Evolutionary conservation across 257 asterid genomes (phyloP), one percentile per base, ranked within the genome.

Genomic region (Ligustrum vulgare): DNA sequence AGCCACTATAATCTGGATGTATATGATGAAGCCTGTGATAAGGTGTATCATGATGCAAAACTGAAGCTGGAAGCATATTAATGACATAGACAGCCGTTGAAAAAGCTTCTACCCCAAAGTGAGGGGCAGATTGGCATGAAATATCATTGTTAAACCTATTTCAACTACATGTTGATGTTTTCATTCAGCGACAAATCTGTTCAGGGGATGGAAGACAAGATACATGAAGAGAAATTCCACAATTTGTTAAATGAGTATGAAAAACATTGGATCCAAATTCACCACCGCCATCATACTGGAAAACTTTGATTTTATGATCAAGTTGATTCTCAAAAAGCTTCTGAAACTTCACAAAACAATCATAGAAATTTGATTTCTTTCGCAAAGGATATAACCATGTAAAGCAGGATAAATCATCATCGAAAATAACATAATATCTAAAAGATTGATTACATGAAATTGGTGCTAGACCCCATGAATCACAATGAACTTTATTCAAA

Each of bases 281-380:
- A 35, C 31, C 23, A 1, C 34, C 72, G 0, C 45, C 56, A 68
- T 67, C 72, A 68, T 35, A 11, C 37, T 68, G 54, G 18, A 67
- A 35, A 3, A n/a, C 1, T 37, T 20, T 37, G 2, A 36, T 20
- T 9, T 68, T n/a, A 6, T 8, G 23, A 2, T 10, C 73, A 0
- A 65, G 33, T 0, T 33, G 34, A 62, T 22, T 11, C 43, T 77
- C 56, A 60, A 54, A 47, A 8, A 3, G 35, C 12, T 62, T 70
- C 34, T 76, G 34, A 69, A 68, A 76, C 28, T 69, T 62, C 20
- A 70, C 35, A 41, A 76, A 76, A 8, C 45, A 9, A n/a, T 69
- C 15, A 25, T 51, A 54, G 13, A 77, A 62, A 39, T 62, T 54
- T 58, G 8, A 77, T 70, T 70, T 71, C 18, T 58, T 43, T 32